Base-by-base conservation (phyloP, 164 flowering plant genomes). In the Santalum album region DNA sequence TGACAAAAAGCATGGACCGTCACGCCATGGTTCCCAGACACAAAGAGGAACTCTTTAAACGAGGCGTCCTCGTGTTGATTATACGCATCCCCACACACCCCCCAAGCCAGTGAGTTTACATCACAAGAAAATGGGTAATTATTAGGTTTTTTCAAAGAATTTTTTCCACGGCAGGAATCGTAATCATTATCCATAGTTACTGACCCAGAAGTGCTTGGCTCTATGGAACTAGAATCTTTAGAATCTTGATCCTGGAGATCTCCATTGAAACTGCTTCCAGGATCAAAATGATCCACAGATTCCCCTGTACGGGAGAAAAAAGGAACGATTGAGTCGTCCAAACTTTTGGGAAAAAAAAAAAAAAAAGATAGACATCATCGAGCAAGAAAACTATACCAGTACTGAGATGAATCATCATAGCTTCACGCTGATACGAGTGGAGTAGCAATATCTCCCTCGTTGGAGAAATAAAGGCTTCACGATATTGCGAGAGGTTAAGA, bases 71-170 rank as follows among this genome's bases (percentile, higher is more conserved):
- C 54, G 51, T 72, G 77, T 75, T 67, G 78, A 68, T 74, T 68
- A 69, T 78, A 77, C 18, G 69, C 55, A 63, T 87, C 92, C 55
- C 74, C 96, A 65, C 75, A 77, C 42, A 65, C 65, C 51, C 87
- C 99, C 99, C 99, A 94, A 53, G 96, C 87, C 62, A 85, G 52
- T 36, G 97, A 90, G 48, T 78, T 75, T 34, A 86, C 89, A 81
- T 75, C 92, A 71, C 63, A 72, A 72, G 87, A 32, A 70, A 69
- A 72, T 27, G 74, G 65, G 60, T 55, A 65, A 52, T 40, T 25
- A 66, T 65, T 55, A 63, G 65, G n/a, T 43, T 43, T 61, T 52
- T 57, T 61, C 45, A 72, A 45, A 58, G 60, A 22, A 35, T 53
- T 57, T 60, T 51, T 53, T 44, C 45, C 66, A 47, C 21, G 22